phyloP scores from a whole-genome alignment of 352 stramenopile species.

The Pythium rhizo-oryzae region DNA sequence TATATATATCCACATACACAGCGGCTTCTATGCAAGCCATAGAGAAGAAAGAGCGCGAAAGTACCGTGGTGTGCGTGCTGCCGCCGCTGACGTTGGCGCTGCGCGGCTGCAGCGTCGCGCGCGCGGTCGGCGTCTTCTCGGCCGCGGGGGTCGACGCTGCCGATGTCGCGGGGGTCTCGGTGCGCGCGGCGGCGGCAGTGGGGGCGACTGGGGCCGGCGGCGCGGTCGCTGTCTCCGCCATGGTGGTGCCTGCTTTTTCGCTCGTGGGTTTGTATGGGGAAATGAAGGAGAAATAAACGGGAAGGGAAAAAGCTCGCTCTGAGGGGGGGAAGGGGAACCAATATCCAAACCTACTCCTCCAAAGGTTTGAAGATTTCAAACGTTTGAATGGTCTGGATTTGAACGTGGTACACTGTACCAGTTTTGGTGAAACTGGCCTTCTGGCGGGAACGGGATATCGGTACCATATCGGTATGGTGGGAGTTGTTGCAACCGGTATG shows the following conservation, averaged over 20 bases:
- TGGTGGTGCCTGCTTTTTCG: not conserved
- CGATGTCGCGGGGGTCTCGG: conserved; percentile 1
- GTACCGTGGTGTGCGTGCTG: conserved; percentile 26
- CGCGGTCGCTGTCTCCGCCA: conserved; percentile 15
- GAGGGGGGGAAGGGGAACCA: not conserved
- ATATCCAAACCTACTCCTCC: conserved; percentile 12
- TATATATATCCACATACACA: not conserved
- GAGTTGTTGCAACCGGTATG: not conserved
- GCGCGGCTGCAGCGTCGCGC: conserved; percentile 24
- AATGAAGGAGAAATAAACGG: not conserved
- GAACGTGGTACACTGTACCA: conserved; percentile 34
- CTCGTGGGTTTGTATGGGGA: conserved; percentile 5
- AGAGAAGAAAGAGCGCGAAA: not conserved
- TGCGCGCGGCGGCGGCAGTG: not conserved
- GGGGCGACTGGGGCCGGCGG: not conserved
- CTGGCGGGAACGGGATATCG: not conserved
- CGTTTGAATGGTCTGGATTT: conserved; percentile 32
- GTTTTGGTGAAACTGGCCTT: conserved; percentile 1
- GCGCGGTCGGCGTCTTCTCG: conserved; percentile 14
- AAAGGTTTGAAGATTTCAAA: conserved; percentile 27
- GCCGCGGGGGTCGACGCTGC: not conserved
- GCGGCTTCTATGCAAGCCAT: not conserved
- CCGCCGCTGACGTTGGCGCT: conserved; percentile 23
- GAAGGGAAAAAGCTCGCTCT: not conserved
- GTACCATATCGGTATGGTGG: not conserved